Conservation (phyloP, 257 asterid genomes). For the Coffea canephora region DNA sequence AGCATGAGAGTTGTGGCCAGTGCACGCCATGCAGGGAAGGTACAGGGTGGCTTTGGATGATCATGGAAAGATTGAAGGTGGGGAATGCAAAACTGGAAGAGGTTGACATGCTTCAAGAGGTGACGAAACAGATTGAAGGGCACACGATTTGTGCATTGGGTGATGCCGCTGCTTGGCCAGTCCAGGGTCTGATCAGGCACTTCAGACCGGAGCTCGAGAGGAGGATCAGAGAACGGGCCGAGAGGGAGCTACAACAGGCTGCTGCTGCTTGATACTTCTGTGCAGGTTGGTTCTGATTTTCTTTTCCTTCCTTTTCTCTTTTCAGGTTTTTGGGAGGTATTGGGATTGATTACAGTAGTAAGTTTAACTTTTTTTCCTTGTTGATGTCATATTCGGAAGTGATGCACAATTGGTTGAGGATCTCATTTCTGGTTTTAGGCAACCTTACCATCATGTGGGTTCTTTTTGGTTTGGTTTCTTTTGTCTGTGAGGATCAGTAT, state of each 20-base stretch:
- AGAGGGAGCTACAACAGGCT: conserved; percentile 75
- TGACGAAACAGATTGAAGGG: conserved; percentile 99
- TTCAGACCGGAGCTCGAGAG: conserved; percentile 95
- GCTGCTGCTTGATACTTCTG: conserved; percentile 64
- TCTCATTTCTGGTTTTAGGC: neutral
- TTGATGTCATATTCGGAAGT: neutral
- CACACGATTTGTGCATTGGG: conserved; percentile 99
- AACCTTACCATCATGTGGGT: neutral
- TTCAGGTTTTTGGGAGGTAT: neutral
- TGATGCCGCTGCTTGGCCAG: conserved; percentile 99
- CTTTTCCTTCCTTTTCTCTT: neutral
- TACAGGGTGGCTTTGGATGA: conserved; percentile 99
- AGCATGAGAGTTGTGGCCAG: conserved; percentile 99
- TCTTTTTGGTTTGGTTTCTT: neutral
- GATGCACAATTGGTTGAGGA: neutral
- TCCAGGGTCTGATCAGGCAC: conserved; percentile 98
- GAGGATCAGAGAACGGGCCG: conserved; percentile 89
- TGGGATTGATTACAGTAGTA: neutral
- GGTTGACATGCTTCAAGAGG: conserved; percentile 97
- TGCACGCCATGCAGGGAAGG: conserved; percentile 99
- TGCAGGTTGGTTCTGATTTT: conserved; percentile 35
- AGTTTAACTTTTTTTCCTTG: neutral
- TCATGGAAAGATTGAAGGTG: conserved; percentile 97
- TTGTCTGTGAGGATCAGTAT: neutral
- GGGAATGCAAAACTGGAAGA: conserved; percentile 97